Evolutionary conservation across 2,329 filamentous ascomycete species (phyloP), one percentile per base, ranked within the genome.

Genomic region (Phaeoacremonium minimum): DNA sequence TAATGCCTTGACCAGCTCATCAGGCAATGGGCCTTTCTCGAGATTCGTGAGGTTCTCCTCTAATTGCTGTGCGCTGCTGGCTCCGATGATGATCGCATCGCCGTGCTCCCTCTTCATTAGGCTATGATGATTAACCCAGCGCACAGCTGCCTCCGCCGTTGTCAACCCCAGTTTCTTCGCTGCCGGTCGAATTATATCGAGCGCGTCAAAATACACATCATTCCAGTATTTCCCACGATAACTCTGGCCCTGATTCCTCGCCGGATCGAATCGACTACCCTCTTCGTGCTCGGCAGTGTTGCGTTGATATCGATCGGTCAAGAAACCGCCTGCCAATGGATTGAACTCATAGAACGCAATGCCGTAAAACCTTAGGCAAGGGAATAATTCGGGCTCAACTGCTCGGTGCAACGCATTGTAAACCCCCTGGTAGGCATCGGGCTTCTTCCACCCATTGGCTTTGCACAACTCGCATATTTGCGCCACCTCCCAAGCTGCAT

Each of bases 51-150:
- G 44, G 35, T 75, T 75, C 40, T 62, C 55, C 40, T 67, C 58
- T 16, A 75, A 53, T 46, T 75, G 69, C 18, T 59, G 55, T 28
- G 60, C 47, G 33, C 59, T 66, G 38, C 66, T 71, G 17, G 69
- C 62, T 2, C 71, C 72, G 28, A 73, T 61, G 14, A 75, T 60
- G 36, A 75, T 49, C 3, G 60, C 67, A 51, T 73, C 72, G 18
- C 51, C 52, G 3, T 30, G 30, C 37, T 55, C 60, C 35, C 55
- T 51, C 35, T 57, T 61, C 31, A 75, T 47, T 32, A 63, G 55
- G n/a, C 73, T 80, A 54, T 87, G 83, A 49, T 86, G 78, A 18
- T 69, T 66, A 15, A 73, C 50, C 81, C 82, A 86, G 37, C 82
- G 67, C 42, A 86, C 62, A 2, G 79, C 80, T 4, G 69, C 73